Conservation (phyloP, 148 eudicot species). For the Diospyros lotus region DNA sequence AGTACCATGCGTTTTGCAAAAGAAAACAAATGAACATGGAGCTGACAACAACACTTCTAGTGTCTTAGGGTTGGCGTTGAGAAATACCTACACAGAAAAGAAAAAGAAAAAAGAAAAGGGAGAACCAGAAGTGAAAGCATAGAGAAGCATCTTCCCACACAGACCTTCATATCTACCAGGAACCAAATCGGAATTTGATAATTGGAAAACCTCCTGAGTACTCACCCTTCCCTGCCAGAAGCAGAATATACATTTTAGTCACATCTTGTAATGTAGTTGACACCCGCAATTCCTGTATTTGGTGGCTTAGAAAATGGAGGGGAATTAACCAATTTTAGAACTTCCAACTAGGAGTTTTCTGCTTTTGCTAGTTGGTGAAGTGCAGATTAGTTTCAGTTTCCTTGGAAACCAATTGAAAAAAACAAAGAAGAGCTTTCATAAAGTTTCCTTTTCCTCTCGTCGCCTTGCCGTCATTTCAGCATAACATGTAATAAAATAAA, state of each 20-base stretch:
- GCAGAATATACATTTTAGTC: not conserved
- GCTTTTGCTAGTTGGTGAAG: not conserved
- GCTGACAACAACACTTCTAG: too few relatives aligned
- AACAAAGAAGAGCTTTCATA: not conserved
- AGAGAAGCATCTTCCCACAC: conserved; percentile 2
- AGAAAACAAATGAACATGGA: too few relatives aligned
- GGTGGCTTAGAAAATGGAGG: not conserved
- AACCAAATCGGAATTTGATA: conserved; percentile 88
- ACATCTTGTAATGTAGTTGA: not conserved
- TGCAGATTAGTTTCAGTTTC: not conserved
- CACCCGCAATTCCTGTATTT: not conserved
- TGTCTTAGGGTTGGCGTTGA: too few relatives aligned
- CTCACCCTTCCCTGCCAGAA: conserved; percentile 82
- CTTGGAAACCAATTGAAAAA: not conserved
- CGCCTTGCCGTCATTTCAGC: not conserved
- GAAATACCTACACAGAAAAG: too few relatives aligned
- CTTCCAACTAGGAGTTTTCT: not conserved
- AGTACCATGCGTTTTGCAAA: too few relatives aligned
- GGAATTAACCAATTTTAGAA: not conserved
- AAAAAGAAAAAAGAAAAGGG: too few relatives aligned
- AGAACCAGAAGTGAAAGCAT: not conserved
- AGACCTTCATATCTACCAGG: conserved; percentile 99
- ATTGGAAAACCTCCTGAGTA: conserved; percentile 75
- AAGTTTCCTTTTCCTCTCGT: not conserved
- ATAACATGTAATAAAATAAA: not conserved